phyloP scores from a whole-genome alignment of 495 filamentous ascomycete species.

The Podospora pseudocomata region DNA sequence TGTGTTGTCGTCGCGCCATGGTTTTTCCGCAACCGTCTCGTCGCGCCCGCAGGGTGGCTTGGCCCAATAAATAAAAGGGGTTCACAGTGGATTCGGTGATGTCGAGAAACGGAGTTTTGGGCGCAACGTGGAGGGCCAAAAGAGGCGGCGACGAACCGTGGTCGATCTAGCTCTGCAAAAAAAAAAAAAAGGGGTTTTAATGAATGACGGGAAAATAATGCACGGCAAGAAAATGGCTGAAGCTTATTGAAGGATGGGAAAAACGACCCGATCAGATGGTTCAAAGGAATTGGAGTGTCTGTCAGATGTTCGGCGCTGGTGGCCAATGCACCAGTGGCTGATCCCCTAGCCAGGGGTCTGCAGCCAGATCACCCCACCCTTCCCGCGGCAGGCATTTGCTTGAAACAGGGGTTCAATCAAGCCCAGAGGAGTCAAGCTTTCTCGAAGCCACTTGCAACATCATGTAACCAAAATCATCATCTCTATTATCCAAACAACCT shows the following conservation, averaged over 20 bases:
- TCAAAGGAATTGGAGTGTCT: background rate
- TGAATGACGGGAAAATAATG: constrained; percentile 8
- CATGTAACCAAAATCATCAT: background rate
- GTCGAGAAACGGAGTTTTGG: background rate
- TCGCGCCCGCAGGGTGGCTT: no score
- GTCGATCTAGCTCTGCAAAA: no score
- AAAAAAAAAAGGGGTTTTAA: background rate
- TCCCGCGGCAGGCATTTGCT: background rate
- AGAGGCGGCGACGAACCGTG: background rate
- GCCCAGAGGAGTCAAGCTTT: background rate
- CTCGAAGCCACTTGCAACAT: background rate
- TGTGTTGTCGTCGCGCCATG: constrained; percentile 46
- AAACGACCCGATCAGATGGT: background rate
- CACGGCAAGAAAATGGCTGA: background rate
- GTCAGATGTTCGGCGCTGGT: constrained; percentile 3
- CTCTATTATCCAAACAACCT: background rate
- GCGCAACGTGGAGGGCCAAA: background rate
- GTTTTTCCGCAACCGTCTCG: background rate
- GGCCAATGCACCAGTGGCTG: constrained; percentile 6
- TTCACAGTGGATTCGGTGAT: background rate
- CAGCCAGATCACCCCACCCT: background rate
- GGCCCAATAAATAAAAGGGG: background rate
- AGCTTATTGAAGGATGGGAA: background rate
- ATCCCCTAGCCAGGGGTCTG: background rate
- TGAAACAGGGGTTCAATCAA: background rate